Base-by-base conservation (phyloP, 768 basidiomycete species). In the Sporobolomyces pararoseus region DNA sequence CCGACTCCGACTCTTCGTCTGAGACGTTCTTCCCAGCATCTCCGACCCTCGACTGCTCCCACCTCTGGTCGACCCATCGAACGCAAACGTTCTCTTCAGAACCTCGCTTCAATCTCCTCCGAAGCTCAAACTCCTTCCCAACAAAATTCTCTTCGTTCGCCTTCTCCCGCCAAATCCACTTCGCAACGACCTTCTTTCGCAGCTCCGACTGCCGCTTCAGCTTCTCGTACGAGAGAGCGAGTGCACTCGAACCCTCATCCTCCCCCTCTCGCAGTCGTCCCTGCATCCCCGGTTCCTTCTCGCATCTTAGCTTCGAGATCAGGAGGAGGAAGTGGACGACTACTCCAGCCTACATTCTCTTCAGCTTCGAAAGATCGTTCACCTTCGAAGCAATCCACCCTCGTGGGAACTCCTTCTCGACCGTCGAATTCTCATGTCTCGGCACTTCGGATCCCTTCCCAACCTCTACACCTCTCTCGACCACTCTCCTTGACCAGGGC, bases 201-300 rank as follows among this genome's bases (percentile, higher is more conserved):
- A 16, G 62, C 57, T 2, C 72, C 72, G 1, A 74, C 72, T 23
- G 66, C 66, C 14, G 9, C 72, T 1, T 74, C 72, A 1, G 0
- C 58, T 3, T 65, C 62, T 4, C 62, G 72, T 0, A 16, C 49
- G 0, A 60, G 72, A 13, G 59, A 67, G 19, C 62, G 68, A 3
- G 68, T 70, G 1, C 51, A 57, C 7, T 50, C 42, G 49, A 62
- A 51, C 37, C 72, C 72, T 1, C 34, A 44, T 7, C 37, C 57
- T 27, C 39, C 32, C 23, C 34, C 39, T 21, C 9, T 31, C 6
- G 7, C 46, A 14, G 21, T 47, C 34, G 13, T 53, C 16, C 44
- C 47, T 35, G 57, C 35, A 13, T 13, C 37, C n/a, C 37, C 55
- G 16, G 51, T 10, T 21, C 39, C 2, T 14, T 55, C 54, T n/a